Base-by-base conservation (phyloP, 768 basidiomycete genomes). In the Agrocybe praecox region DNA sequence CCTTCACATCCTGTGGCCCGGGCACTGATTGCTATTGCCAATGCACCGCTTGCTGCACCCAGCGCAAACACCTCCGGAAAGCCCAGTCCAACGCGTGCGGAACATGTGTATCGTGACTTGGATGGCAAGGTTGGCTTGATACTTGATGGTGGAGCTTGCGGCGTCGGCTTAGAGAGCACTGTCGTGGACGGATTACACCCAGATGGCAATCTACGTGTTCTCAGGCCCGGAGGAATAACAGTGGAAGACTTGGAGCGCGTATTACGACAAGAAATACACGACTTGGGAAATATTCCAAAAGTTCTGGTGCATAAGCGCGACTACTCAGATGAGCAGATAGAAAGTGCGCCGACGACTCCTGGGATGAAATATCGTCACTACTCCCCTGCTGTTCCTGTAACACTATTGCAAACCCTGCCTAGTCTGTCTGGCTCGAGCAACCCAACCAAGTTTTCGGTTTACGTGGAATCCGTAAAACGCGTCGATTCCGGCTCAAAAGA, bases 311-410 rank as follows among this genome's bases (percentile, higher is more conserved):
- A 94, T 67, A 79, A 82, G 51, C 83, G 92, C 12, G 92, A 96
- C 69, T 96, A 87, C 66, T 63, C 74, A 29, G 90, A 91, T 65
- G 77, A 83, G 36, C 71, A 70, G n/a, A 76, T 90, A 55, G 92
- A 94, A 69, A 76, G 78, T 36, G 83, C 87, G 0, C 97, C 97
- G 9, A 94, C 94, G 8, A 98, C 97, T 0, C 97, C 97, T 2
- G 97, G 97, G 29, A 97, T 98, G 96, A 99, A 99, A 74, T 99
- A 99, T 71, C 85, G 89, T 49, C 97, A 99, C 74, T 99, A 99
- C 70, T 90, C 96, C 21, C 97, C 97, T 2, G 76, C 88, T 1
- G 87, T 95, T 4, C 94, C 94, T 2, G 92, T 98, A 26, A 84
- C 83, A 19, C 81, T 98, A 6, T 75, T 94, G 36, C 79, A 82